Percentiles rank a stretch among this genome's conserved stretches.
Evolutionary conservation across 805 yeast genomes (phyloP).

Genomic region (Saccharomyces cerevisiae): DNA sequence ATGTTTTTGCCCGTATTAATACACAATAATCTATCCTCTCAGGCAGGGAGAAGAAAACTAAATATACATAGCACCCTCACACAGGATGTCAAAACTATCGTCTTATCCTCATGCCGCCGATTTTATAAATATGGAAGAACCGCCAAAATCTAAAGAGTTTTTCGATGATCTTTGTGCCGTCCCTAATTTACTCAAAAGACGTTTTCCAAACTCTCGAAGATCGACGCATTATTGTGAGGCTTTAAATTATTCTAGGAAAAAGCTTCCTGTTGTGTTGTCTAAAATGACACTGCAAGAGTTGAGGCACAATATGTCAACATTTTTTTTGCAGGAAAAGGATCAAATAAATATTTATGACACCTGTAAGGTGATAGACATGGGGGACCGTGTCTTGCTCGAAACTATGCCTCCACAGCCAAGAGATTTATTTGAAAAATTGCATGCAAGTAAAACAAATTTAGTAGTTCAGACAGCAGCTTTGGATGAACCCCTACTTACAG

Average conservation of each 20-base stretch:
- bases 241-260: background rate
- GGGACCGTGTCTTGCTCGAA: background rate
- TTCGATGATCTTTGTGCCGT: background rate
- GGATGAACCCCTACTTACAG: background rate
- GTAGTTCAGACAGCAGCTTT: background rate
- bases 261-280: background rate
- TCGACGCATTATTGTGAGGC: background rate
- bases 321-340: background rate
- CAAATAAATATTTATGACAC: background rate
- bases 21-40: background rate
- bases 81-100: background rate
- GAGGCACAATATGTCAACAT: background rate
- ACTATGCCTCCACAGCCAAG: background rate
- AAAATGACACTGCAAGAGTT: background rate
- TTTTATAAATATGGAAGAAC: background rate
- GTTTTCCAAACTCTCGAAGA: background rate
- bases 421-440: background rate
- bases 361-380: background rate
- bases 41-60: background rate
- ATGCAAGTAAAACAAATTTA: background rate
- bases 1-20: background rate
- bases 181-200: background rate
- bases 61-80: too few species aligned
- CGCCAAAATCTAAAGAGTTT: background rate
- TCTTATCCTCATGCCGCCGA: background rate